Percentiles rank a stretch among this genome's conserved stretches.
Conservation (phyloP, 345 rosid genomes). For the Toxicodendron radicans region DNA sequence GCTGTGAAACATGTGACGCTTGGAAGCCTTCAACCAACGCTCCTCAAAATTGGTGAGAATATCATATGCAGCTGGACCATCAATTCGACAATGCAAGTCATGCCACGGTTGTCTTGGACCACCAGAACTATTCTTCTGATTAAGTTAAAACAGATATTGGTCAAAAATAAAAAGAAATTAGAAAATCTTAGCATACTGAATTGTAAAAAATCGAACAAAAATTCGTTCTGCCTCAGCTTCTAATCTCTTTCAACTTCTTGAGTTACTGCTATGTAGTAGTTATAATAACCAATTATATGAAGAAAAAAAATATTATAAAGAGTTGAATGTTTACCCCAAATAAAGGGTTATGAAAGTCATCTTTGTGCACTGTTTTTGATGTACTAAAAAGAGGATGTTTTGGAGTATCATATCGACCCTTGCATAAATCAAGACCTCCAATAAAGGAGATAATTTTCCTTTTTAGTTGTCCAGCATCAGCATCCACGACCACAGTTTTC, state of each 20-base stretch:
- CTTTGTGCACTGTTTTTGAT: slow-evolving; percentile 47
- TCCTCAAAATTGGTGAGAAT: slow-evolving; percentile 78
- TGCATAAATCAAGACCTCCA: slow-evolving; percentile 68
- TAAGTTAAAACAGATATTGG: slow-evolving; percentile 1
- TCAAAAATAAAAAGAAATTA: background rate
- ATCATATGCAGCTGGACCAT: slow-evolving; percentile 35
- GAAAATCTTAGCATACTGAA: background rate
- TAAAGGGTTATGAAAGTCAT: slow-evolving; percentile 49
- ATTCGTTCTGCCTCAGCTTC: too few relatives aligned
- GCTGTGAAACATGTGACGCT: slow-evolving; percentile 56
- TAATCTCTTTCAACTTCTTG: too few relatives aligned
- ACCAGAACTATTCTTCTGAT: slow-evolving; percentile 48
- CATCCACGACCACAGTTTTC: slow-evolving; percentile 68
- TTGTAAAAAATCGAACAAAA: background rate
- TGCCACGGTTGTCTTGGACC: slow-evolving; percentile 94
- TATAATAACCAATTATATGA: too few relatives aligned
- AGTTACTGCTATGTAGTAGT: too few relatives aligned
- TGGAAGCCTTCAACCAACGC: slow-evolving; percentile 78
- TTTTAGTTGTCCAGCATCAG: slow-evolving; percentile 54
- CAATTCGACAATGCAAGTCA: slow-evolving; percentile 67
- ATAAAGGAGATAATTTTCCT: slow-evolving; percentile 65
- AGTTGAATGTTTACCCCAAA: slow-evolving; percentile 48
- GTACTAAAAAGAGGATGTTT: slow-evolving; percentile 59
- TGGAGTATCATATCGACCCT: slow-evolving; percentile 62
- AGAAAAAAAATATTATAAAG: too few relatives aligned